phyloP scores from a whole-genome alignment of 2,329 filamentous ascomycete genomes.

The Talaromyces islandicus region DNA sequence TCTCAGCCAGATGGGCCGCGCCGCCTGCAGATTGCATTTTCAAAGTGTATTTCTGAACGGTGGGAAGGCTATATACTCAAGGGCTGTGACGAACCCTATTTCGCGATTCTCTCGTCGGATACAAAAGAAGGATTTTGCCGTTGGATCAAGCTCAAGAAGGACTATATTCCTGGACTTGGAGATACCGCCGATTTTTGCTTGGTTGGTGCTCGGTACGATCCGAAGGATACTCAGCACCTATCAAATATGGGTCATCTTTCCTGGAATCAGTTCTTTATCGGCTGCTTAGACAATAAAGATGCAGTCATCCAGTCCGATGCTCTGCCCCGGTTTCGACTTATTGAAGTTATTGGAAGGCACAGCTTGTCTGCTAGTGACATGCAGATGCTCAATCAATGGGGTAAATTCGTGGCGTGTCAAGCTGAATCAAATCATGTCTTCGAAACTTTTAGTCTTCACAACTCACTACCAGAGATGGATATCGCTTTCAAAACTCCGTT shows the following conservation, averaged over 20 bases:
- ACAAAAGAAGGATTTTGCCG: constrained; percentile 25
- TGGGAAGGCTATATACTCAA: constrained; percentile 81
- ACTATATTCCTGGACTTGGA: constrained; percentile 71
- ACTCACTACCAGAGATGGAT: constrained; percentile 26
- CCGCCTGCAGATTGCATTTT: constrained; percentile 59
- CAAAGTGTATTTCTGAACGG: constrained; percentile 56
- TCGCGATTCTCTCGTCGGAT: constrained; percentile 45
- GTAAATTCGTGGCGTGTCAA: constrained; percentile 41
- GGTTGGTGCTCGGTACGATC: constrained; percentile 67
- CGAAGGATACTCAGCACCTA: constrained; percentile 54
- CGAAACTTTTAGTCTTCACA: constrained; percentile 43
- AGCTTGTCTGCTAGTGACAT: constrained; percentile 48
- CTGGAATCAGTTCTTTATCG: constrained; percentile 79
- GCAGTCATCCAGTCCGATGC: constrained; percentile 46
- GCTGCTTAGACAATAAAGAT: constrained; percentile 65
- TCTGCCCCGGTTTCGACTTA: constrained; percentile 58
- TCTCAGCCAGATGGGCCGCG: constrained; percentile 45
- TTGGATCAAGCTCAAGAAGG: constrained; percentile 83
- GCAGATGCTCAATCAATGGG: constrained; percentile 43
- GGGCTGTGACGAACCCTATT: constrained; percentile 68
- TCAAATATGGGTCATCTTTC: constrained; percentile 47
- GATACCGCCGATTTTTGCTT: constrained; percentile 80
- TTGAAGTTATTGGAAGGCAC: constrained; percentile 54
- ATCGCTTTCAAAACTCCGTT: constrained; percentile 62
- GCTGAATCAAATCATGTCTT: constrained; percentile 31